Evolutionary conservation across 768 basidiomycete genomes (phyloP), one percentile per base, ranked within the genome.

Genomic region (Suillus lakei): DNA sequence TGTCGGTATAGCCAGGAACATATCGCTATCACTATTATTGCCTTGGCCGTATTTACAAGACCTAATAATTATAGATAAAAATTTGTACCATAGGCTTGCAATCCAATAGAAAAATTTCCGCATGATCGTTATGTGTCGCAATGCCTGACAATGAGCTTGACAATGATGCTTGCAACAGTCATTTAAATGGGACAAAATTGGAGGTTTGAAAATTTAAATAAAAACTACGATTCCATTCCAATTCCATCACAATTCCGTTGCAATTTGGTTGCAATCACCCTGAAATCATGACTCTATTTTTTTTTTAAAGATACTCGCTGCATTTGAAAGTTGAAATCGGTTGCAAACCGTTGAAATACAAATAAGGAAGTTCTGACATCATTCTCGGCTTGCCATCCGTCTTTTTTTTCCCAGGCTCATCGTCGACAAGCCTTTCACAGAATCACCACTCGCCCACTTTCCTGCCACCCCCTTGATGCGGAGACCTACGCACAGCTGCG

Each of bases 321-420:
- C 46, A 46, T 46, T 46, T 46, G 46, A 46, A 23, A 46, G 46
- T 46, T 46, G 46, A 46, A 46, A 46, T 46, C 2, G 12, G n/a
- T 46, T 46, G 46, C 46, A 46, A 46, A 2, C 46, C 12, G 2
- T 46, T 46, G 46, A 46, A 46, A 46, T 46, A 46, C 46, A 46
- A 46, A 46, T 46, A 46, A 46, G 46, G n/a, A 46, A 46, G n/a
- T 46, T 46, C 46, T 46, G 48, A 50, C n/a, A n/a, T n/a, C n/a
- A n/a, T n/a, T n/a, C n/a, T n/a, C n/a, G n/a, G n/a, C n/a, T n/a
- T n/a, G n/a, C n/a, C n/a, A n/a, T n/a, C n/a, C n/a, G n/a, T n/a
- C n/a, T n/a, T n/a, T n/a, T n/a, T n/a, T n/a, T n/a, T n/a, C n/a
- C n/a, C n/a, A n/a, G n/a, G n/a, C n/a, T n/a, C n/a, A n/a, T n/a